Evolutionary conservation across 495 filamentous ascomycete species (phyloP), one percentile per base, ranked within the genome.

Genomic region (Sordaria brevicollis): DNA sequence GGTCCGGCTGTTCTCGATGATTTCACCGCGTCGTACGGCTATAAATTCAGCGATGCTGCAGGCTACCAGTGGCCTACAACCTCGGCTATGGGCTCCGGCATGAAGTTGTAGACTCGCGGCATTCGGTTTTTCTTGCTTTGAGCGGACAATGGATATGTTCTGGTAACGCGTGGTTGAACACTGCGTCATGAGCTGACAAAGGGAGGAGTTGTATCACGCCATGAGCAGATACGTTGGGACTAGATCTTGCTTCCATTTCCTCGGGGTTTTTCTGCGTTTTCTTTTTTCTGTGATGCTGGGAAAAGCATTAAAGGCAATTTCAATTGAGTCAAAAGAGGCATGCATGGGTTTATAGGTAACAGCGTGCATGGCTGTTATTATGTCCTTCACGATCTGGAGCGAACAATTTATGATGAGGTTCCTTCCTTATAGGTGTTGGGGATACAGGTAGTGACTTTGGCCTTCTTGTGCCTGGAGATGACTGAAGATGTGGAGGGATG

Each of bases 1-100:
- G 96, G 96, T 72, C 96, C 96, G 33, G 91, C 93, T 49, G 94
- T 99, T 43, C 86, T 99, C 69, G 96, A 99, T 77, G 96, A 98
- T 83, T 99, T 99, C 84, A 97, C 95, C 13, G 88, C 93, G 11
- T 97, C 93, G 13, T 99, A 95, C 78, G 96, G 96, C 54, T 99
- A 98, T 85, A 97, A 97, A 82, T 99, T 99, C 85, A 97, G 93
- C 78, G 95, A 99, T 76, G 91, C 94, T 65, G 91, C 93, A 69
- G 94, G 95, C 73, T 97, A 97, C 83, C 93, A 97, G 82, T 97
- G 94, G 94, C 91, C 92, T 25, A 87, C 88, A 72, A 91, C 86
- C 68, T 87, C 85, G 72, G 82, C 83, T 68, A 73, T 66, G 81
- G 85, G 67, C 84, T 87, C 72, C 6, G 77, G 76, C 38, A 93